Percentiles rank a stretch among this genome's conserved stretches.
These are phyloP conservation scores for Takakia lepidozioides DNA, from an alignment of 225 moss, liverwort and hornwort genomes.

Conservation along the genomic window DNA sequence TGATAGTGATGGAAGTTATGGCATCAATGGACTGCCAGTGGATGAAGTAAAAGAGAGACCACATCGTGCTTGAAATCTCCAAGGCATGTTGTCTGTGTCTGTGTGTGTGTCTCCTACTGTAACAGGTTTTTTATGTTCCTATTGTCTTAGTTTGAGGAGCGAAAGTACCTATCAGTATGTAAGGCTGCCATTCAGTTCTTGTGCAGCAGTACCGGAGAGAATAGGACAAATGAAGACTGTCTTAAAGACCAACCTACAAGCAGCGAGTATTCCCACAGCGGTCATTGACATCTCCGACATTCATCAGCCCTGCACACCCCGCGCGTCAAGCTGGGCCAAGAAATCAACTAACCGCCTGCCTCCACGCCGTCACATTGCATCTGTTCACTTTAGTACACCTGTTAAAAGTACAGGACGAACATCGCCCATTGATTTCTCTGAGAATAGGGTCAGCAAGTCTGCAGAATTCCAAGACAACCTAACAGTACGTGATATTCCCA, in stretches of 20 bases:
- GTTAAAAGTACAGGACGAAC: slow-evolving; percentile 8
- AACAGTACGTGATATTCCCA: slow-evolving; percentile 11
- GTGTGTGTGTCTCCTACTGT: too few relatives aligned
- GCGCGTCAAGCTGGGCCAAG: slow-evolving; percentile 5
- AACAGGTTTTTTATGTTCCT: not conserved
- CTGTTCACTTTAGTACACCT: slow-evolving; percentile 31
- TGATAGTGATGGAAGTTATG: too few relatives aligned
- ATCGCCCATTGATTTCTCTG: slow-evolving; percentile 13
- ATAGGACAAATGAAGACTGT: slow-evolving; percentile 24
- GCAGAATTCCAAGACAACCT: slow-evolving; percentile 11
- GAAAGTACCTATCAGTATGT: not conserved
- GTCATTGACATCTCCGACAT: slow-evolving; percentile 26
- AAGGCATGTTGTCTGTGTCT: too few relatives aligned
- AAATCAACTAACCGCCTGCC: slow-evolving; percentile 10
- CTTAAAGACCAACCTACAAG: slow-evolving; percentile 9
- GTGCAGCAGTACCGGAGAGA: slow-evolving; percentile 20
- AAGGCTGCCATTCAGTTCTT: slow-evolving; percentile 20
- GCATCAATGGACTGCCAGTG: not conserved
- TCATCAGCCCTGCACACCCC: slow-evolving; percentile 2
- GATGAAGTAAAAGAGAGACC: slow-evolving; percentile 8
- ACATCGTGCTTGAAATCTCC: too few relatives aligned
- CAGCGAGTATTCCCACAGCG: slow-evolving; percentile 18
- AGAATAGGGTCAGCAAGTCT: slow-evolving; percentile 7
- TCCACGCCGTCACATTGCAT: slow-evolving; percentile 10
- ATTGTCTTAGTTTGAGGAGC: not conserved